A percentile compares a stretch with the other conserved stretches of the same genome.
Conservation (phyloP, 2,329 filamentous ascomycete genomes). For the Dothideomycetes sp. region DNA sequence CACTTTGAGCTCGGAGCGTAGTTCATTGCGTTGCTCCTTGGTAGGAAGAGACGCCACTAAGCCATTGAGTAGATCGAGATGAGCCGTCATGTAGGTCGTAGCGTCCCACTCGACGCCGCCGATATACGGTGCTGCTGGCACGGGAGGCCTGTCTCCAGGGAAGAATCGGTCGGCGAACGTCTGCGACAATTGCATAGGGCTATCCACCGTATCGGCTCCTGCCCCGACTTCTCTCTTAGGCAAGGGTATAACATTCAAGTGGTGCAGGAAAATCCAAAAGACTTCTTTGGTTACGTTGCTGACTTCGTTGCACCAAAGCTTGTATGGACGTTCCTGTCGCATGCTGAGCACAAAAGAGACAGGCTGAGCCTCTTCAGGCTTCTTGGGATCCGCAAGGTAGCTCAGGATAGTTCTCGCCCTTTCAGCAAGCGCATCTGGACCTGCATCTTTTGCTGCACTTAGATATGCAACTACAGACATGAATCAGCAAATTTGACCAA, state of each 20-base stretch:
- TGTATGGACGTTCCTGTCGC: conserved; percentile 77
- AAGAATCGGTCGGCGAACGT: conserved; percentile 59
- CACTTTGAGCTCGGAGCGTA: conserved; percentile 68
- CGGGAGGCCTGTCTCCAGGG: conserved; percentile 75
- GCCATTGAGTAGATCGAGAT: conserved; percentile 87
- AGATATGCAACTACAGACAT: conserved; percentile 60
- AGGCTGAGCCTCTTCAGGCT: conserved; percentile 65
- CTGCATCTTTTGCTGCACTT: conserved; percentile 46
- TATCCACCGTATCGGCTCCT: too few relatives aligned
- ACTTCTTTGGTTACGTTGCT: conserved; percentile 93
- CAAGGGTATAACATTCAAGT: conserved; percentile 74
- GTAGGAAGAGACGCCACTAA: conserved; percentile 74
- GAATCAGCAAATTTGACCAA: background rate
- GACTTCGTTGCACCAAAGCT: conserved; percentile 88
- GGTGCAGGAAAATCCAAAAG: conserved; percentile 98
- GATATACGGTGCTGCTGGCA: conserved; percentile 90
- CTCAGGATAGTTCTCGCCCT: conserved; percentile 65
- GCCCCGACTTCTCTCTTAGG: conserved; percentile 26
- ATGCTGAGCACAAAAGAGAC: conserved; percentile 84
- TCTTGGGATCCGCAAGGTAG: conserved; percentile 72
- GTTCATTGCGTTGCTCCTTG: conserved; percentile 58
- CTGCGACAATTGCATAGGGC: background rate
- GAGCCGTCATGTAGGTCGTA: conserved; percentile 87
- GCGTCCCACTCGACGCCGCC: conserved; percentile 98
- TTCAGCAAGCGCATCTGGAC: conserved; percentile 39